Percentiles rank a stretch among this genome's conserved stretches.
phyloP scores from a whole-genome alignment of 257 asterid species.

The Thymus quinquecostatus region DNA sequence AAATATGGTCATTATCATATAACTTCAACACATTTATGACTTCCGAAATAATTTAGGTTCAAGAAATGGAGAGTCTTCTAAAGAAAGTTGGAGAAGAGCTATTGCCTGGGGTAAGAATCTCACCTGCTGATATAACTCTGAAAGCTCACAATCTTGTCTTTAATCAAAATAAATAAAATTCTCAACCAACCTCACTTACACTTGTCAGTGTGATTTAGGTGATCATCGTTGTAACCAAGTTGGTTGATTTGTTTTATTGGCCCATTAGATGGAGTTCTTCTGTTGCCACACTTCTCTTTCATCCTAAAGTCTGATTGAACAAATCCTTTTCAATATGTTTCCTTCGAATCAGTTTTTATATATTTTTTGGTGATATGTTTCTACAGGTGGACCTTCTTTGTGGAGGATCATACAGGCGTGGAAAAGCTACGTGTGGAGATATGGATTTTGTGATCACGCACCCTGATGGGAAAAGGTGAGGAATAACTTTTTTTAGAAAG shows the following conservation, averaged over 20 bases:
- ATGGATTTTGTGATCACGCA: constrained; percentile 90
- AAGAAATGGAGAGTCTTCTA: constrained; percentile 77
- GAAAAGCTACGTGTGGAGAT: constrained; percentile 94
- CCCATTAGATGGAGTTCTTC: constrained; percentile 1
- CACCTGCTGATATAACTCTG: constrained; percentile 26
- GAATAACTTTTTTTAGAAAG: background rate
- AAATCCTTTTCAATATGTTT: background rate
- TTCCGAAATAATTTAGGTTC: constrained; percentile 53
- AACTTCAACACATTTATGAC: constrained; percentile 4
- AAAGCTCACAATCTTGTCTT: constrained; percentile 6
- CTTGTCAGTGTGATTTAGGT: background rate
- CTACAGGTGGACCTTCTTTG: constrained; percentile 72
- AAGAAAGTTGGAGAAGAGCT: constrained; percentile 78
- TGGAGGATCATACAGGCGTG: constrained; percentile 98
- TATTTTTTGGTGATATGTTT: constrained; percentile 17
- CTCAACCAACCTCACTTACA: background rate
- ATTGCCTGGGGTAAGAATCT: constrained; percentile 75
- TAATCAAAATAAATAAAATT: background rate
- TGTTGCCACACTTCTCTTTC: background rate
- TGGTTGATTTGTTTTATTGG: constrained; percentile 15
- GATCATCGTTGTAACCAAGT: constrained; percentile 3
- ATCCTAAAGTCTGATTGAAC: too few species aligned
- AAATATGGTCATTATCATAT: background rate
- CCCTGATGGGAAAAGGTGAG: constrained; percentile 84
- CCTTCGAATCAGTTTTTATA: constrained; percentile 12